phyloP scores from a whole-genome alignment of 2,329 filamentous ascomycete genomes.

The Cercospora sojina region DNA sequence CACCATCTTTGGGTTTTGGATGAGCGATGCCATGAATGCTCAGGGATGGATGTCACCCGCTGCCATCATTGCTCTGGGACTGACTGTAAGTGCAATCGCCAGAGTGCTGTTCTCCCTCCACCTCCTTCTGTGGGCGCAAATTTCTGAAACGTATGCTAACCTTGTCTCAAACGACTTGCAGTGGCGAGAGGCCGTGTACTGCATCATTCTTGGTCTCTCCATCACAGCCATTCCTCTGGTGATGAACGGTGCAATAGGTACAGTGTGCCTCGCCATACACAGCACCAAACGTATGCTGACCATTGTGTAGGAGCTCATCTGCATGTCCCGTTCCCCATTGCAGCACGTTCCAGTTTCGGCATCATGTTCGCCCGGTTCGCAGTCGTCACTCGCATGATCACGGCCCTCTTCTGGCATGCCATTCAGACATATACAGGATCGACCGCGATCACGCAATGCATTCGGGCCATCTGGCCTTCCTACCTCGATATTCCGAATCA shows the following conservation, averaged over 20 bases:
- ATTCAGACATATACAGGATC: constrained; percentile 66
- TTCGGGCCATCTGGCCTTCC: constrained; percentile 59
- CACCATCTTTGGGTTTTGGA: constrained; percentile 49
- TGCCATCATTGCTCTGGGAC: constrained; percentile 49
- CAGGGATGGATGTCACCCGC: constrained; percentile 49
- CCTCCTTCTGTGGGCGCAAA: background rate
- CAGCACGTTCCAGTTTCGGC: constrained; percentile 57
- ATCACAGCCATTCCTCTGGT: constrained; percentile 34
- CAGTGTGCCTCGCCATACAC: background rate
- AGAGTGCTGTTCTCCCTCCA: background rate
- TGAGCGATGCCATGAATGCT: constrained; percentile 47
- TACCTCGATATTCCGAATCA: constrained; percentile 55
- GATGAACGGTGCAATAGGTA: constrained; percentile 48
- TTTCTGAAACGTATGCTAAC: background rate
- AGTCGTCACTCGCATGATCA: constrained; percentile 54
- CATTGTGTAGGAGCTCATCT: constrained; percentile 40
- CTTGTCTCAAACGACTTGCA: background rate
- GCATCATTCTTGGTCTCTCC: constrained; percentile 37
- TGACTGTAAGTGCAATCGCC: constrained; percentile 32
- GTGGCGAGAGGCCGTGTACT: constrained; percentile 41
- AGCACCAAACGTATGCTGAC: background rate
- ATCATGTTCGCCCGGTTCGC: constrained; percentile 59
- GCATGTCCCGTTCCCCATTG: constrained; percentile 58
- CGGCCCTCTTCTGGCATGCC: constrained; percentile 63
- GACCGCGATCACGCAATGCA: constrained; percentile 52